A percentile compares a stretch with the other conserved stretches of the same genome.
Conservation (phyloP, 2,329 filamentous ascomycete genomes). For the Colletotrichum musicola region DNA sequence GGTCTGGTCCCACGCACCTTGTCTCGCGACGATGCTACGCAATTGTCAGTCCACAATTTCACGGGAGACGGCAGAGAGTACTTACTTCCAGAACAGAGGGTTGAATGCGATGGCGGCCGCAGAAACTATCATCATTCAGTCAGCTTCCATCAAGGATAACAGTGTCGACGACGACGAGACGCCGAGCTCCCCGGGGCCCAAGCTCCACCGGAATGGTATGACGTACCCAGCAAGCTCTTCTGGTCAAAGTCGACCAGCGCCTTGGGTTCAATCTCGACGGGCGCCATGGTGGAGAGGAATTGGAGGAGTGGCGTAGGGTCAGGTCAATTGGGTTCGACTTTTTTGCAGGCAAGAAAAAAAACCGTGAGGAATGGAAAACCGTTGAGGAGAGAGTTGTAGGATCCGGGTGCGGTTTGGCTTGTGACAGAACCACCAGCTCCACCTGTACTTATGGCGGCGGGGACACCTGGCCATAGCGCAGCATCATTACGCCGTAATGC, state of each 20-base stretch:
- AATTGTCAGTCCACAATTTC: constrained; percentile 49
- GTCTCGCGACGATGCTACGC: constrained; percentile 81
- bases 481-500: constrained; percentile 31
- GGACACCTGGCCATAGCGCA: constrained; percentile 39
- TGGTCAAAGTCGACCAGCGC: constrained; percentile 75
- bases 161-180: constrained; percentile 5
- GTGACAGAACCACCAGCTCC: constrained; percentile 36
- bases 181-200: constrained; percentile 23
- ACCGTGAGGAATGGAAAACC: constrained; percentile 14
- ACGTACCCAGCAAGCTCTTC: constrained; percentile 74
- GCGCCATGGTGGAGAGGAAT: constrained; percentile 51
- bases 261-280: constrained; percentile 49
- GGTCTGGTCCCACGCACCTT: constrained; percentile 66
- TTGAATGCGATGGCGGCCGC: constrained; percentile 90
- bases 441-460: constrained; percentile 32
- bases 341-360: not conserved
- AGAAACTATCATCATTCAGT: constrained; percentile 72
- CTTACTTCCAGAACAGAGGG: constrained; percentile 99
- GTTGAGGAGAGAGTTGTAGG: constrained; percentile 35
- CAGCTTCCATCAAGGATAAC: not conserved
- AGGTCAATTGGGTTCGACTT: not conserved
- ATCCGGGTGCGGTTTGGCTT: constrained; percentile 20
- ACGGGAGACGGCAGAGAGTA: constrained; percentile 43
- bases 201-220: constrained; percentile 31
- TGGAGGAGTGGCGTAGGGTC: not conserved